phyloP scores from a whole-genome alignment of 1,139 yeast genomes.

The Geotrichum phurueaensis region DNA sequence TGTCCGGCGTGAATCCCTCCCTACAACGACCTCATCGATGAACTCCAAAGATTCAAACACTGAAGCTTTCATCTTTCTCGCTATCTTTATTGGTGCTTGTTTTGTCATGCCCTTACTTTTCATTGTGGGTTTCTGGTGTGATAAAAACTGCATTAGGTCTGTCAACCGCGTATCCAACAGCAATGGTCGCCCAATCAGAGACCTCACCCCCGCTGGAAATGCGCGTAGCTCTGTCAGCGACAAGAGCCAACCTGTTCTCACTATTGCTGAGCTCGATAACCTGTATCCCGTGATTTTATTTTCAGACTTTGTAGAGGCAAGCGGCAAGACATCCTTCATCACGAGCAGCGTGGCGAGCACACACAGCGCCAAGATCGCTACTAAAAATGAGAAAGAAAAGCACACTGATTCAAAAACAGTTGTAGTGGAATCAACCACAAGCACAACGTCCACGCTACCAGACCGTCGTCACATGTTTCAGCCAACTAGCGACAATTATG shows the following conservation, averaged over 20 bases:
- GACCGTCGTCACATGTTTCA: not conserved
- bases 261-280: not conserved
- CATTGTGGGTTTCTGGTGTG: not conserved
- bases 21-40: not conserved
- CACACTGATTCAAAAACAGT: not conserved
- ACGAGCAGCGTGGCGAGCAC: not conserved
- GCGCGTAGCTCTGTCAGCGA: not conserved
- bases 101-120: not conserved
- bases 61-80: not conserved
- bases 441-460: not conserved
- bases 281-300: not conserved
- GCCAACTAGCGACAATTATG: not conserved
- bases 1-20: not conserved
- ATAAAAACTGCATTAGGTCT: not conserved
- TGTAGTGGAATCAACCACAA: not conserved
- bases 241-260: not conserved
- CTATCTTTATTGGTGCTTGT: not conserved
- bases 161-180: not conserved
- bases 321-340: not conserved
- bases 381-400: not conserved
- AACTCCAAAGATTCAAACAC: not conserved
- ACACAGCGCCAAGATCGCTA: not conserved
- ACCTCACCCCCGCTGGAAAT: not conserved
- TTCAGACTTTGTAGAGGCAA: not conserved
- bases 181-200: not conserved